Evolutionary conservation across 345 rosid genomes (phyloP), one percentile per base, ranked within the genome.

Genomic region (Eucalyptus erythrocorys): DNA sequence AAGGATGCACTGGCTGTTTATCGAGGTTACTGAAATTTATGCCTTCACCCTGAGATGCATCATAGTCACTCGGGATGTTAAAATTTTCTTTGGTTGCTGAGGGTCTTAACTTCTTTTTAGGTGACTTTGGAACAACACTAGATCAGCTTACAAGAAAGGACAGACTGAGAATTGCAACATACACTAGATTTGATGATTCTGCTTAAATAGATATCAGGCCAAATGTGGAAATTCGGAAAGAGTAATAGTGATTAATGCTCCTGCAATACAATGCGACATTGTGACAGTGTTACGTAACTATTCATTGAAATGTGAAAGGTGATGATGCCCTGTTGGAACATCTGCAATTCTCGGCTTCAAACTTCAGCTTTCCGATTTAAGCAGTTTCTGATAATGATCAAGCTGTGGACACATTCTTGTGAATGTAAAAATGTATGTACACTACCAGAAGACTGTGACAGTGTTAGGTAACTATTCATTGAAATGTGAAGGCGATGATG

Each of bases 1-100:
- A 50, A 26, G 97, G 95, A 85, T 95, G 89, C 61, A 90, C 91
- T 1, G 99, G 96, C 47, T 94, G 80, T 43, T 90, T 92, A 37
- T 93, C 64, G 12, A 95, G 92, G 42, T 90, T 88, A 42, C 94
- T 92, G 76, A 97, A 97, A 88, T 94, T 93, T 93, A 96, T 96
- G 88, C 92, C 96, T 91, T 90, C 98, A 2, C 99, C 99, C 99
- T 97, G 92, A 71, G 87, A 59, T 85, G 37, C 24, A 88, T 13
- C 57, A 24, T 14, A 30, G n/a, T 34, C 21, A 57, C 82, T 37
- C 48, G 30, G n/a, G 40, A 34, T 64, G 57, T 13, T 50, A 40
- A n/a, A 53, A 27, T 10, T 45, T 42, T 37, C 37, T 42, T 12
- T 45, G 6, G 84, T n/a, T n/a, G 30, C 42, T 13, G 40, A 19